Evolutionary conservation across 192 early-diverging fungal genomes (phyloP).

Genomic region (Entomortierella beljakovae): DNA sequence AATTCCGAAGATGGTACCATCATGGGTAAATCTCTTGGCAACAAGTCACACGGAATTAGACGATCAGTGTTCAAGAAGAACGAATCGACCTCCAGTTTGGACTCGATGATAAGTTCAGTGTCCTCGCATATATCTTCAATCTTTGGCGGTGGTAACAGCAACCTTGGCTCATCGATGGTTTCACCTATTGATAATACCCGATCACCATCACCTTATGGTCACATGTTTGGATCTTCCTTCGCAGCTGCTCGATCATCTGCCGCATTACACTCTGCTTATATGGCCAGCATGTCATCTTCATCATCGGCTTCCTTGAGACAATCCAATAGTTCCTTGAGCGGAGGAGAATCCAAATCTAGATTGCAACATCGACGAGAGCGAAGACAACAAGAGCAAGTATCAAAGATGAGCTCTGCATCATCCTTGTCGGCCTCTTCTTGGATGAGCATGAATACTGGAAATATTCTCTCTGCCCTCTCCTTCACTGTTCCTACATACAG

Average conservation of each 20-base stretch:
- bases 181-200: slow-evolving; percentile 19
- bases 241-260: slow-evolving; percentile 45
- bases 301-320: slow-evolving; percentile 15
- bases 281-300: slow-evolving; percentile 33
- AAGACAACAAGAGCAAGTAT: slow-evolving; percentile 3
- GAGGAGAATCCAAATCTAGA: slow-evolving; percentile 1
- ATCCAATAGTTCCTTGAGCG: slow-evolving; percentile 20
- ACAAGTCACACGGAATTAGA: neutral
- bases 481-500: slow-evolving; percentile 49
- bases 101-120: slow-evolving; percentile 32
- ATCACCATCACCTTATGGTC: slow-evolving; percentile 36
- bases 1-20: slow-evolving; percentile 36
- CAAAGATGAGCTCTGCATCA: slow-evolving; percentile 11
- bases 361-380: neutral
- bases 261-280: slow-evolving; percentile 29
- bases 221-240: slow-evolving; percentile 46
- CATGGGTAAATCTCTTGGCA: slow-evolving; percentile 4
- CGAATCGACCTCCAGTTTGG: slow-evolving; percentile 38
- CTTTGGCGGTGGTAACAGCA: neutral
- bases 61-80: slow-evolving; percentile 3
- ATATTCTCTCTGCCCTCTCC: slow-evolving; percentile 33
- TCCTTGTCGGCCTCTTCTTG: slow-evolving; percentile 16
- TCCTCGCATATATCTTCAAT: slow-evolving; percentile 6
- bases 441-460: slow-evolving; percentile 50
- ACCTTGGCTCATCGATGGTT: slow-evolving; percentile 27